A percentile compares a stretch with the other conserved stretches of the same genome.
Evolutionary conservation across 108 stramenopile species (phyloP).

Genomic region (Cyclotella baltica): DNA sequence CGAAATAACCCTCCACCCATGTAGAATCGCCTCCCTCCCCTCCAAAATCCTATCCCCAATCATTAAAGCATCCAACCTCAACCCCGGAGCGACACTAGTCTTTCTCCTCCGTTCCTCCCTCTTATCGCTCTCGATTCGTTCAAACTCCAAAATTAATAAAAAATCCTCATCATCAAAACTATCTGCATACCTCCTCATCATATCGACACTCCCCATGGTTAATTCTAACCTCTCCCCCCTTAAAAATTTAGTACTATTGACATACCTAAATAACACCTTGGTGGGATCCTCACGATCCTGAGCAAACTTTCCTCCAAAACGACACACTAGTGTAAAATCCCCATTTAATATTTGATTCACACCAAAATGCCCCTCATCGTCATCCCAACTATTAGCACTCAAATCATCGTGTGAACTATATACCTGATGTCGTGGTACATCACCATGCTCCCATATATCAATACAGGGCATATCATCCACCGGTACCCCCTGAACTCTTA

Average conservation of each 20-base stretch:
- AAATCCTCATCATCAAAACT: constrained; percentile 84
- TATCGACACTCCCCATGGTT: constrained; percentile 68
- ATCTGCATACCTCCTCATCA: constrained; percentile 79
- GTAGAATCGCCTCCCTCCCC: constrained; percentile 36
- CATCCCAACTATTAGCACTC: constrained; percentile 62
- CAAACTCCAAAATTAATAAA: constrained; percentile 72
- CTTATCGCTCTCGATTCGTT: constrained; percentile 34
- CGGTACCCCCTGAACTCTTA: constrained; percentile 88
- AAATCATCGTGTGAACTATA: constrained; percentile 53
- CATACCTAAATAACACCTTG: constrained; percentile 89
- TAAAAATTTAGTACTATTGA: constrained; percentile 80
- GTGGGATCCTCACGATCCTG: constrained; percentile 66
- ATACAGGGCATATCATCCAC: constrained; percentile 91
- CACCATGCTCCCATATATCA: constrained; percentile 84
- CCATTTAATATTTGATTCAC: constrained; percentile 68
- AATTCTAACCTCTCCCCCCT: constrained; percentile 68
- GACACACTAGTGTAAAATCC: constrained; percentile 88
- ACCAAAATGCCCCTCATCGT: constrained; percentile 75
- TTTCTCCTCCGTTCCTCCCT: neutral
- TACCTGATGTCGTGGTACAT: constrained; percentile 44
- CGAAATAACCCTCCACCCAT: constrained; percentile 49
- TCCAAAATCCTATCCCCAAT: constrained; percentile 27
- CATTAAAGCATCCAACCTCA: constrained; percentile 6
- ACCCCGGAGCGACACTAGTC: neutral
- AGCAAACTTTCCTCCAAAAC: constrained; percentile 85